phyloP scores from a whole-genome alignment of 2,329 filamentous ascomycete species.

The Thermoascus crustaceus region DNA sequence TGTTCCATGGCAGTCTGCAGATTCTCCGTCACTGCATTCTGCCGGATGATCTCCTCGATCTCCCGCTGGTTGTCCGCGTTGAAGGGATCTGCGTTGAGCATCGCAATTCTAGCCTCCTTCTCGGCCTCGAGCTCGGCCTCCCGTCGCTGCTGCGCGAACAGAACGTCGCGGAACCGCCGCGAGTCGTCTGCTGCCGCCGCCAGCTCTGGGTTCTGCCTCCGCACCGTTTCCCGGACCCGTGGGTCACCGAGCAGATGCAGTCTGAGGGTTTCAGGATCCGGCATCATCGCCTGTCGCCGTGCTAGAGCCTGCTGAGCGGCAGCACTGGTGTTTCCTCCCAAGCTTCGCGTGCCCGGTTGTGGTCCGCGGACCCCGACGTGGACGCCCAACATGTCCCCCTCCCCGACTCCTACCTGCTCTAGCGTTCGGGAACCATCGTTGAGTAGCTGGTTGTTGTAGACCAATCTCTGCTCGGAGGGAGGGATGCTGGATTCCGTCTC shows the following conservation, averaged over 20 bases:
- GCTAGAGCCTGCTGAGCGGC: conserved; percentile 22
- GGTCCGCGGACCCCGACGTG: conserved; percentile 49
- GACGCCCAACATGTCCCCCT: conserved; percentile 88
- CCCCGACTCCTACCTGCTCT: conserved; percentile 67
- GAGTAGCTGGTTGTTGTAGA: conserved; percentile 80
- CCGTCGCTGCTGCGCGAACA: conserved; percentile 58
- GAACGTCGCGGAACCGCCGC: conserved; percentile 65
- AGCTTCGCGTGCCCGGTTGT: conserved; percentile 22
- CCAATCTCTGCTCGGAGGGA: conserved; percentile 68
- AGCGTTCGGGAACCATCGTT: conserved; percentile 71
- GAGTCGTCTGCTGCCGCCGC: conserved; percentile 69
- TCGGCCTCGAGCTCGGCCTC: conserved; percentile 66
- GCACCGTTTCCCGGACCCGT: conserved; percentile 60
- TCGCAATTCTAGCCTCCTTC: conserved; percentile 72
- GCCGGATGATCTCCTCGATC: conserved; percentile 95
- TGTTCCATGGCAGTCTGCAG: conserved; percentile 94
- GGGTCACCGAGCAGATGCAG: conserved; percentile 76
- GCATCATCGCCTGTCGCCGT: conserved; percentile 24
- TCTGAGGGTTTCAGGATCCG: conserved; percentile 71
- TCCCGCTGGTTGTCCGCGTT: conserved; percentile 82
- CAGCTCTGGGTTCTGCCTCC: conserved; percentile 66
- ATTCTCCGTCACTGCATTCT: conserved; percentile 91
- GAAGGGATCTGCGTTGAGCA: conserved; percentile 89
- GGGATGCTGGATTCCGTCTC: conserved; percentile 73
- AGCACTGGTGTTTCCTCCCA: conserved; percentile 17